Percentiles rank a stretch among this genome's conserved stretches.
Conservation (phyloP, 768 basidiomycete genomes). For the Leccinellum rugosiceps region DNA sequence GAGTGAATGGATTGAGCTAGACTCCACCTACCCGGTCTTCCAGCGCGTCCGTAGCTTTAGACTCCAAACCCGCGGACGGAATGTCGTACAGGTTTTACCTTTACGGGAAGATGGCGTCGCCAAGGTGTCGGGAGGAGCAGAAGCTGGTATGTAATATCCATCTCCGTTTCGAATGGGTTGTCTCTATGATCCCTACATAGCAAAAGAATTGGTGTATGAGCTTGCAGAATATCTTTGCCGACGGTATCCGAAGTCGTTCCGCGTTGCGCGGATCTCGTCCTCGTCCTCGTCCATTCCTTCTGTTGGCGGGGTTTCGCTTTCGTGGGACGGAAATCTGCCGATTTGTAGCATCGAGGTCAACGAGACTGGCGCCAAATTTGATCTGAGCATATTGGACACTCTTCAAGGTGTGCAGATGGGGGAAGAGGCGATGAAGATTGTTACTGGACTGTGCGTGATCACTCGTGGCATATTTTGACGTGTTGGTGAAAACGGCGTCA, state of each 20-base stretch:
- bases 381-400: conserved; percentile 37
- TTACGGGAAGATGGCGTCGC: conserved; percentile 38
- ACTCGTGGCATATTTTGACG: neutral
- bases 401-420: conserved; percentile 24
- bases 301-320: conserved; percentile 24
- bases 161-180: neutral
- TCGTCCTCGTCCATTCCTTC: conserved; percentile 10
- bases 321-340: conserved; percentile 43
- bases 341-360: conserved; percentile 52
- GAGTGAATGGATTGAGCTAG: conserved; percentile 74
- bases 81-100: conserved; percentile 46
- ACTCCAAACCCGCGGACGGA: conserved; percentile 46
- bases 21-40: conserved; percentile 51
- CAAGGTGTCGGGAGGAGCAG: conserved; percentile 27
- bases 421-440: conserved; percentile 58
- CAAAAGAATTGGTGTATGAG: conserved; percentile 66
- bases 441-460: conserved; percentile 54
- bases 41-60: conserved; percentile 56
- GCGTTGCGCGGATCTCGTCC: conserved; percentile 38
- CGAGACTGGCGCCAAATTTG: conserved; percentile 47
- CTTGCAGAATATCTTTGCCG: conserved; percentile 62
- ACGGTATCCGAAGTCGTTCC: conserved; percentile 59
- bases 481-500: conserved; percentile 20
- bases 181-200: conserved; percentile 32
- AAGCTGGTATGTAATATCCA: conserved; percentile 23